Base-by-base conservation (phyloP, 2,329 filamentous ascomycete species). In the Stemphylium vesicarium region DNA sequence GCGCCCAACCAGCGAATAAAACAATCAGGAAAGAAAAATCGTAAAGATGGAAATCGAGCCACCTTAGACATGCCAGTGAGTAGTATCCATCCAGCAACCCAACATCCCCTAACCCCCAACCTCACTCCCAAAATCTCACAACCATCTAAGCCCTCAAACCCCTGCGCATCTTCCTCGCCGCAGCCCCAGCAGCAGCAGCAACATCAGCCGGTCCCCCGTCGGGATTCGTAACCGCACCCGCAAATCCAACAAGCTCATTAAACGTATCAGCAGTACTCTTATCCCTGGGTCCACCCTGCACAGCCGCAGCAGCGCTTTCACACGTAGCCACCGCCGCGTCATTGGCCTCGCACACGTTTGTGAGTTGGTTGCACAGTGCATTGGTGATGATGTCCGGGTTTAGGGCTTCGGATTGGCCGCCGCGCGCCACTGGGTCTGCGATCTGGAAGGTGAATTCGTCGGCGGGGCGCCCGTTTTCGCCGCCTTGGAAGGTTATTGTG, bases 371-470 rank as follows among this genome's bases (percentile, higher is more conserved):
- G 75, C 85, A 87, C 72, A 90, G 85, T 57, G 86, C 83, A 81
- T 88, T 89, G 71, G 86, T 88, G 79, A 90, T 90, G 79, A 90
- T 90, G 78, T 85, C 84, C 52, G 87, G 87, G 83, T 90, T 89
- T 40, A 89, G 79, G 8, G 87, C 86, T 70, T 89, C 87, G 65
- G 85, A 76, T 75, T 90, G 87, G 46, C 83, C 84, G 68, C 85
- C 78, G 61, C 81, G 81, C 53, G 88, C 82, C 15, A 84, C 75
- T 8, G 84, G 77, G 70, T 90, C 87, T 42, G 82, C 82, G 46
- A 88, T 83, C 73, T 88, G 85, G 83, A 90, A 90, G 45, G 87
- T 88, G 75, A 83, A 85, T 74, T 88, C 87, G 51, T 78, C 79
- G 16, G 80, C 79, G 8, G 77, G 70, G 50, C 84, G 83, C 15